A percentile compares a stretch with the other conserved stretches of the same genome.
Conservation (phyloP, 2,329 filamentous ascomycete species). For the Fusarium tuaranense region DNA sequence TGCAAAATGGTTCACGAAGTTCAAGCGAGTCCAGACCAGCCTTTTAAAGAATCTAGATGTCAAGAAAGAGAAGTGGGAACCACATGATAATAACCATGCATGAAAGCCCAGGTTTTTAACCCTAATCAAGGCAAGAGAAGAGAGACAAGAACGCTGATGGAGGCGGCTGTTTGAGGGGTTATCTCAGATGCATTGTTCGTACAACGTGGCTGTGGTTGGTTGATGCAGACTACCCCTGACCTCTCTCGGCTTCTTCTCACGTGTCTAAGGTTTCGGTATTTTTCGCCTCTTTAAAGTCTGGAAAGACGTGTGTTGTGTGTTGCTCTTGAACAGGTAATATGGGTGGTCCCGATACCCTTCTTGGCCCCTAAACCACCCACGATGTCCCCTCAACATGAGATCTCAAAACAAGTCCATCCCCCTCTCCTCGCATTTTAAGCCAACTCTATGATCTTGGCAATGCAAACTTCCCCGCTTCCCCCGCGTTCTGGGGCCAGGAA, state of each 20-base stretch:
- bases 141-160: background rate
- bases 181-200: background rate
- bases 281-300: background rate
- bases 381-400: background rate
- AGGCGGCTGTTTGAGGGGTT: background rate
- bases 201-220: background rate
- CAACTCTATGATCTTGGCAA: background rate
- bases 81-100: background rate
- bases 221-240: background rate
- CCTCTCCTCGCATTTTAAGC: background rate
- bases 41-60: background rate
- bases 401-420: background rate
- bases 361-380: background rate
- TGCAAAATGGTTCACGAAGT: background rate
- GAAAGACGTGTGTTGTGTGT: background rate
- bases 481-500: background rate
- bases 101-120: background rate
- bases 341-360: too few species aligned
- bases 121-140: background rate
- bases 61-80: background rate
- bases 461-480: background rate
- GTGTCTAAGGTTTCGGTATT: background rate
- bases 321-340: background rate
- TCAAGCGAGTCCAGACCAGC: background rate
- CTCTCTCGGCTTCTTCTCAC: background rate